Base-by-base conservation (phyloP, 495 filamentous ascomycete genomes). In the Amphirosellinia nigrospora region DNA sequence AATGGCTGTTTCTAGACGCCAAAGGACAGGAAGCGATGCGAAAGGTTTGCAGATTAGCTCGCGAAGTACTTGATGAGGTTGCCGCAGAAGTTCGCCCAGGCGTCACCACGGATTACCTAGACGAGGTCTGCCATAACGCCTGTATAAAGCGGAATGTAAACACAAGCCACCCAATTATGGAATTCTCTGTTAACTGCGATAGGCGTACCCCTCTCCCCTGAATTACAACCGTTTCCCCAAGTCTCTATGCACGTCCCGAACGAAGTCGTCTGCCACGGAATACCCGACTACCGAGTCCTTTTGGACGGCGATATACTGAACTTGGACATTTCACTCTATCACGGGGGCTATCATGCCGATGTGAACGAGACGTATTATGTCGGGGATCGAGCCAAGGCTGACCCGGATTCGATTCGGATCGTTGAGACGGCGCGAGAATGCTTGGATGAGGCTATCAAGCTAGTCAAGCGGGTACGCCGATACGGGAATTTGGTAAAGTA, bases 221-320 rank as follows among this genome's bases (percentile, higher is more conserved):
- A 98, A 98, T 82, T 98, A 98, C 78, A 88, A 89, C 82, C 85
- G 92, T 78, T 98, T 97, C 84, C 95, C 95, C 65, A 98, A 98
- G 84, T 98, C 95, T 2, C 90, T 97, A 43, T 98, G 95, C 80
- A 97, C 95, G 0, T 97, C 93, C 75, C 90, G 70, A 98, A 98
- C 83, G 95, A 98, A 81, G 91, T 96, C 70, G 97, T 98, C 75
- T 95, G 93, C 80, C 93, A 96, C 83, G 93, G 93, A 66, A 95
- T 96, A 65, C 93, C 93, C 16, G 93, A 96, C 70, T 84, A 91
- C 71, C 86, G 93, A 30, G 82, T 89, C 11, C 83, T 96, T 13
- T 79, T 91, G 34, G 92, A 96, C 69, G 93, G 93, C 58, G 93
- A 96, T 72, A 95, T 96, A 55, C 75, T 96, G 78, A 96, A 96